Percentiles rank a stretch among this genome's conserved stretches.
phyloP scores from a whole-genome alignment of 139 green algal species.

The Axilococcus clingmanii region DNA sequence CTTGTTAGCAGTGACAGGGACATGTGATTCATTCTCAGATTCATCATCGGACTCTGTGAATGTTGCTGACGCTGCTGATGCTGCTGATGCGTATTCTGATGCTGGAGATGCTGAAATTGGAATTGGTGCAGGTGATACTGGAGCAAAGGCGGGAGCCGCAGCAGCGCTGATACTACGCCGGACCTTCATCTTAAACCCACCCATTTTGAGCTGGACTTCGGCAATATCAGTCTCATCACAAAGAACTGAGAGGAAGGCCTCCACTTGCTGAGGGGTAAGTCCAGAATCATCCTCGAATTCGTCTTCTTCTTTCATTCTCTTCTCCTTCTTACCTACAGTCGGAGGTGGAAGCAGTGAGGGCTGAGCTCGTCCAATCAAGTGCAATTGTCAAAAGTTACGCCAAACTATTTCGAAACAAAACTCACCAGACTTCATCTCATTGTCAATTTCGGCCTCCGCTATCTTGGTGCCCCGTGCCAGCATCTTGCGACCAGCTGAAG shows the following conservation, averaged over 20 bases:
- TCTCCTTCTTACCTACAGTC: constrained; percentile 18
- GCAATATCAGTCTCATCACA: constrained; percentile 76
- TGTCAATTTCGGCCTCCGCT: too few relatives aligned
- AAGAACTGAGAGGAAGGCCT: constrained; percentile 54
- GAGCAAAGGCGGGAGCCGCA: neutral
- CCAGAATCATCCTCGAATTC: constrained; percentile 43
- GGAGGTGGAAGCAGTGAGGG: too few relatives aligned
- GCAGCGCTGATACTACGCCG: constrained; percentile 35
- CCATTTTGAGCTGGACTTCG: constrained; percentile 74
- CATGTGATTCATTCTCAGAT: constrained; percentile 37
- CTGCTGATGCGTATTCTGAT: neutral
- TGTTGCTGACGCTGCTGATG: neutral
- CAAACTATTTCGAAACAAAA: too few relatives aligned
- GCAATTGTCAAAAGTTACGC: too few relatives aligned
- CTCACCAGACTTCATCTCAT: too few relatives aligned
- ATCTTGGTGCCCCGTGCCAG: too few relatives aligned
- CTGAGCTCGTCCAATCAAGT: too few relatives aligned
- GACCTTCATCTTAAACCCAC: constrained; percentile 61
- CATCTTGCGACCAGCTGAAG: too few relatives aligned
- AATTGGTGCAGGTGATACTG: constrained; percentile 3
- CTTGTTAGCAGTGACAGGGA: constrained; percentile 49
- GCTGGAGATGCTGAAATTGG: constrained; percentile 1
- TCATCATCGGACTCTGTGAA: constrained; percentile 9
- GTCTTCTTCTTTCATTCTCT: constrained; percentile 30
- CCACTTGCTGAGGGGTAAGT: constrained; percentile 47